phyloP scores from a whole-genome alignment of 2,329 filamentous ascomycete genomes.

The Blastomyces silverae region DNA sequence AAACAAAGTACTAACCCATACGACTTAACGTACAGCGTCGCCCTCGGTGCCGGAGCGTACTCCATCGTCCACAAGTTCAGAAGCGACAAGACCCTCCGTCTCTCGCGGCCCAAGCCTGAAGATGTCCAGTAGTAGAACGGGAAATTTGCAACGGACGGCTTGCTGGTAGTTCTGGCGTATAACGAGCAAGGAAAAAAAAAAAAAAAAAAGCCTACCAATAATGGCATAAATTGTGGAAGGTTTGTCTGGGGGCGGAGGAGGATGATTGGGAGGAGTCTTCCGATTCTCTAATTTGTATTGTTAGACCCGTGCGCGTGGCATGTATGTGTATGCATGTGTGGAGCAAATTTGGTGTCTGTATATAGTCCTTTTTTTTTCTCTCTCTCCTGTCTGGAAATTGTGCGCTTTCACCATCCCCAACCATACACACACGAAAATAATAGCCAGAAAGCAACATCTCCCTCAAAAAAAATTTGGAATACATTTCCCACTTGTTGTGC shows the following conservation, averaged over 20 bases:
- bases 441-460: background rate
- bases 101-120: slow-evolving; percentile 60
- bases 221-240: slow-evolving; percentile 9
- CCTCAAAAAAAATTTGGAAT: background rate
- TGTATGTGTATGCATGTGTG: slow-evolving; percentile 1
- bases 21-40: slow-evolving; percentile 43
- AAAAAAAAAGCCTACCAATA: slow-evolving; percentile 4
- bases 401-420: background rate
- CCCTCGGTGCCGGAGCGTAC: slow-evolving; percentile 73
- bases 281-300: slow-evolving; percentile 17
- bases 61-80: slow-evolving; percentile 74
- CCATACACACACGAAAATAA: background rate
- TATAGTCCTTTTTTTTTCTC: background rate
- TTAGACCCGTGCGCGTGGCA: slow-evolving; percentile 4
- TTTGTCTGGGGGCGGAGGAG: background rate
- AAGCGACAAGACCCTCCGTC: slow-evolving; percentile 86
- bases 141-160: slow-evolving; percentile 1
- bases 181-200: background rate
- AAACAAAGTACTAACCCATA: slow-evolving; percentile 19
- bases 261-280: background rate
- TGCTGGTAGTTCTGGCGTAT: slow-evolving; percentile 5
- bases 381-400: background rate
- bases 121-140: slow-evolving; percentile 30
- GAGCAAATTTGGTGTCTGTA: slow-evolving; percentile 8
- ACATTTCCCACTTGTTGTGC: background rate